These are phyloP conservation scores for Terfezia boudieri DNA, from an alignment of 495 filamentous ascomycete species.

Conservation along the genomic window DNA sequence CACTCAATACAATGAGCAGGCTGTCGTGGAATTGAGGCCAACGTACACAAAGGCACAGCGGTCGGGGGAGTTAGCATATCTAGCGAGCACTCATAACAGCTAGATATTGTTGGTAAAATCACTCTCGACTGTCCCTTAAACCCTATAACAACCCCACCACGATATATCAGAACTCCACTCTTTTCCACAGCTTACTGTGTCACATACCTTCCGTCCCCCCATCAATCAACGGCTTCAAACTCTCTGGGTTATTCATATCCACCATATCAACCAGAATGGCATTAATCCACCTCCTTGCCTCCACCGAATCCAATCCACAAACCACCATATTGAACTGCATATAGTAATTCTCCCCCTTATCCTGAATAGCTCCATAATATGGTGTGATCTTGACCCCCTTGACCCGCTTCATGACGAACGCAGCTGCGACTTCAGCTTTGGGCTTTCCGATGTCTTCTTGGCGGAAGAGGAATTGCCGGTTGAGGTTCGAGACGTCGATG, in stretches of 20 bases:
- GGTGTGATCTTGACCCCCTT: slow-evolving; percentile 82
- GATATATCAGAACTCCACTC: slow-evolving; percentile 6
- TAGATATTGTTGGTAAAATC: slow-evolving; percentile 73
- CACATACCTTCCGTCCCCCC: slow-evolving; percentile 62
- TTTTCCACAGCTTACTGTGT: slow-evolving; percentile 19
- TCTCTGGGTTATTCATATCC: slow-evolving; percentile 47
- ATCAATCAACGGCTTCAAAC: slow-evolving; percentile 78
- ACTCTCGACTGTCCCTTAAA: slow-evolving; percentile 96
- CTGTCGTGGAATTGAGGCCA: slow-evolving; percentile 90
- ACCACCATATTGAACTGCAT: slow-evolving; percentile 89
- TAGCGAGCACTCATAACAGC: slow-evolving; percentile 94
- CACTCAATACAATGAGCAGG: slow-evolving; percentile 98
- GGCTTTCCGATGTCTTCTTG: slow-evolving; percentile 75
- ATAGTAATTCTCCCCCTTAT: slow-evolving; percentile 93
- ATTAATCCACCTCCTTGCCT: slow-evolving; percentile 96
- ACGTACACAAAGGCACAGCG: slow-evolving; percentile 86
- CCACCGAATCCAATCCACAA: slow-evolving; percentile 94
- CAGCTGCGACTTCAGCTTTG: slow-evolving; percentile 83
- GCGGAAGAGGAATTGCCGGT: slow-evolving; percentile 94
- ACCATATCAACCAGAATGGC: slow-evolving; percentile 78
- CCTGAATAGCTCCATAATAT: slow-evolving; percentile 84
- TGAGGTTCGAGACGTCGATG: slow-evolving; percentile 96
- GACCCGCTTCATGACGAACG: slow-evolving; percentile 71
- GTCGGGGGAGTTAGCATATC: slow-evolving; percentile 92
- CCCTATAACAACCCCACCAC: slow-evolving; percentile 14